Percentiles rank a stretch among this genome's conserved stretches.
These are phyloP conservation scores for Blastomyces silverae DNA, from an alignment of 2,329 filamentous ascomycete species.

Conservation along the genomic window DNA sequence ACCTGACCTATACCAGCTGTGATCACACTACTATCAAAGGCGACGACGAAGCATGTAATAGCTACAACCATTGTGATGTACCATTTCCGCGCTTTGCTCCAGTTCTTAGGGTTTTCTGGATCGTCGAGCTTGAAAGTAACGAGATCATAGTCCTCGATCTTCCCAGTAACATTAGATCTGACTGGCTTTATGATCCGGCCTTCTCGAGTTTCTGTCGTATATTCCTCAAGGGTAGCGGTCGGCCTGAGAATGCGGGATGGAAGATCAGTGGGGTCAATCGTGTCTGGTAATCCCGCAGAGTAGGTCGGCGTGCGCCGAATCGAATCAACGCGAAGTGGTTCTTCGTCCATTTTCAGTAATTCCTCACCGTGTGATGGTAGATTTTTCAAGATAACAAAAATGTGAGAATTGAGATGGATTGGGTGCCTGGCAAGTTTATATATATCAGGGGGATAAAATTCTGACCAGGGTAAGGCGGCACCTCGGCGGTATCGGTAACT, in stretches of 20 bases:
- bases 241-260: conserved; percentile 59
- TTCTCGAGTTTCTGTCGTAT: conserved; percentile 53
- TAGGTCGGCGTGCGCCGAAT: conserved; percentile 21
- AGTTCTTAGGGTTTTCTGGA: conserved; percentile 77
- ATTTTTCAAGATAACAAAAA: background rate
- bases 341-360: background rate
- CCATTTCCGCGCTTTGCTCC: conserved; percentile 72
- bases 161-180: conserved; percentile 50
- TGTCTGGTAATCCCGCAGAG: conserved; percentile 23
- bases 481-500: conserved; percentile 16
- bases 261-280: conserved; percentile 48
- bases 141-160: conserved; percentile 52
- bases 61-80: conserved; percentile 81
- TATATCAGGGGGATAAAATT: conserved; percentile 14
- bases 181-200: conserved; percentile 56
- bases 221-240: conserved; percentile 59
- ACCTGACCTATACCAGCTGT: conserved; percentile 67
- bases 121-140: conserved; percentile 67
- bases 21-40: conserved; percentile 65
- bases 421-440: conserved; percentile 11
- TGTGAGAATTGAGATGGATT: background rate
- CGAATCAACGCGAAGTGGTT: background rate
- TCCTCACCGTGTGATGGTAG: background rate
- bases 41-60: conserved; percentile 65
- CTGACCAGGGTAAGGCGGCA: conserved; percentile 16